phyloP scores from a whole-genome alignment of 1,284 basidiomycete genomes.

The Anthracocystis walkeri region DNA sequence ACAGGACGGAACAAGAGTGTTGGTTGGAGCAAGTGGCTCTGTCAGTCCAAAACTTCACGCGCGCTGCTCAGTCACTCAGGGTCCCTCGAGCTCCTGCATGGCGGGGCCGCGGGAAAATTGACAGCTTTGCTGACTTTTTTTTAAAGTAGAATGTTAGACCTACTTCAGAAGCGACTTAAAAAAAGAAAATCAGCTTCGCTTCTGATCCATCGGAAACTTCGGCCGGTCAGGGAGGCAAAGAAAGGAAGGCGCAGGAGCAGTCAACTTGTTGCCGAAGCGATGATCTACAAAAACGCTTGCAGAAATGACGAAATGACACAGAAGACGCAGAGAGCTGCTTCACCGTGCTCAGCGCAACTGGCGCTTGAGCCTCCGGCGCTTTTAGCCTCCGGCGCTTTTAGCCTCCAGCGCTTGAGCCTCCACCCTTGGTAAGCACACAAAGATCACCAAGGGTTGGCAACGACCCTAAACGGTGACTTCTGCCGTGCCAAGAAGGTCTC shows the following conservation, averaged over 20 bases:
- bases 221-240: not conserved
- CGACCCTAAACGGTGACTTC: too few species aligned
- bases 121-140: not conserved
- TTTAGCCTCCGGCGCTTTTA: too few species aligned
- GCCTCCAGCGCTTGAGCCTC: too few species aligned
- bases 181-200: not conserved
- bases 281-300: slow-evolving; percentile 3
- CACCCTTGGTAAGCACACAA: too few species aligned
- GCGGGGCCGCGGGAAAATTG: slow-evolving; percentile 12
- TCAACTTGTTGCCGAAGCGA: not conserved
- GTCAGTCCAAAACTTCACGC: not conserved
- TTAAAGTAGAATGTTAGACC: not conserved
- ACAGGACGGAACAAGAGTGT: not conserved
- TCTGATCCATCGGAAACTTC: not conserved
- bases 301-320: slow-evolving; percentile 13
- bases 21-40: not conserved
- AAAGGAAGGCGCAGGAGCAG: not conserved
- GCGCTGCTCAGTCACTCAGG: slow-evolving; percentile 18
- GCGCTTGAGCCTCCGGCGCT: too few species aligned
- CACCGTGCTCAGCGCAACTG: slow-evolving; percentile 1
- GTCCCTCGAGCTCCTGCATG: slow-evolving; percentile 10
- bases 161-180: too few species aligned
- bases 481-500: too few species aligned
- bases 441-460: too few species aligned
- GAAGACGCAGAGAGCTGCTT: not conserved